phyloP scores from a whole-genome alignment of 371 early-diverging fungal species.

The Rhizopus stolonifer region DNA sequence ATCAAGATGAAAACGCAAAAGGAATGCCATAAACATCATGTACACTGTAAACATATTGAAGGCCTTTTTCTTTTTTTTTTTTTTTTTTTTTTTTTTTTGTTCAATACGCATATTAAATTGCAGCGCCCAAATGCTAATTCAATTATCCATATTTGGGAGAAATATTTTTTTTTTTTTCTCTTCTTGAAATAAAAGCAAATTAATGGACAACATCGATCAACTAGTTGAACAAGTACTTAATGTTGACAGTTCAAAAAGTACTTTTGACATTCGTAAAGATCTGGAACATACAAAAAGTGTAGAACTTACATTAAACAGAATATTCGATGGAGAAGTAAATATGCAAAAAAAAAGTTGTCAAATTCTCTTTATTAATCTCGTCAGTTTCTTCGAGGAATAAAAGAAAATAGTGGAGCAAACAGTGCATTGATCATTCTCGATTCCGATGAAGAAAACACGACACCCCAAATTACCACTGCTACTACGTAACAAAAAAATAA shows the following conservation, averaged over 20 bases:
- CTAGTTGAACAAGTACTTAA: conserved; percentile 32
- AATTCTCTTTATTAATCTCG: neutral
- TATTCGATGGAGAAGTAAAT: conserved; percentile 50
- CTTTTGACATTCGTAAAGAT: conserved; percentile 42
- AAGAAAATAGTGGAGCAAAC: neutral
- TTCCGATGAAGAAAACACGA: conserved; percentile 25
- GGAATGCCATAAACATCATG: conserved; percentile 2
- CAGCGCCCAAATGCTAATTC: too few relatives aligned
- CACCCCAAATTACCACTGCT: too few relatives aligned
- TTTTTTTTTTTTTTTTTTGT: neutral
- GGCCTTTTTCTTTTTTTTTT: too few relatives aligned
- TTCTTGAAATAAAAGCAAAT: neutral
- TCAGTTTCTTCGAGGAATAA: conserved; percentile 44
- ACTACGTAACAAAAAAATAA: neutral
- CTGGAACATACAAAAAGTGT: conserved; percentile 42
- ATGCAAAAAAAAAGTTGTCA: neutral
- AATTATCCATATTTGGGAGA: too few relatives aligned
- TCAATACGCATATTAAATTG: too few relatives aligned
- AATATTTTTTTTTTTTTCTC: too few relatives aligned
- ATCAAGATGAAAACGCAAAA: conserved; percentile 53
- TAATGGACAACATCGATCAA: conserved; percentile 9
- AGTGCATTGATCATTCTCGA: conserved; percentile 16
- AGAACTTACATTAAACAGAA: conserved; percentile 53
- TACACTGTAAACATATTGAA: too few relatives aligned
- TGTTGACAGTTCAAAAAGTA: conserved; percentile 21